Conservation (phyloP, 345 rosid species). For the Abelmoschus esculentus region DNA sequence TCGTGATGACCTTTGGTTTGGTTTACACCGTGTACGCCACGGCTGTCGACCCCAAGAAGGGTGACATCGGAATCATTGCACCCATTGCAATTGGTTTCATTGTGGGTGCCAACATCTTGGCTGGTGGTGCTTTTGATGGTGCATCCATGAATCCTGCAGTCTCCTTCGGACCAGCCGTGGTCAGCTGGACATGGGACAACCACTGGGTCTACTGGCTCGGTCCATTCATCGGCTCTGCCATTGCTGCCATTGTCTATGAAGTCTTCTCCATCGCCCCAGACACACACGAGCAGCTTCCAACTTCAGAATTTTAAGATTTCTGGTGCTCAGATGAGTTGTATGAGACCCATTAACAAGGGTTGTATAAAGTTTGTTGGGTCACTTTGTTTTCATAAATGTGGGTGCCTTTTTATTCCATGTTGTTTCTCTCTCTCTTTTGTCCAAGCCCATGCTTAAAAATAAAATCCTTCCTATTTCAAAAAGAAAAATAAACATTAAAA, state of each 20-base stretch:
- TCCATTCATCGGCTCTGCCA: constrained; percentile 64
- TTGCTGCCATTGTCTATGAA: constrained; percentile 65
- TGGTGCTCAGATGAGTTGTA: background rate
- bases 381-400: constrained; percentile 8
- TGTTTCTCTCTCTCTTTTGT: no score
- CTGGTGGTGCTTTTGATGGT: constrained; percentile 84
- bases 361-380: constrained; percentile 6
- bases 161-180: constrained; percentile 88
- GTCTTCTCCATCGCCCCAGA: constrained; percentile 41
- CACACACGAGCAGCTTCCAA: constrained; percentile 64
- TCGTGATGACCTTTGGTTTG: constrained; percentile 90
- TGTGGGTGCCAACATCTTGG: constrained; percentile 87
- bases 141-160: constrained; percentile 97
- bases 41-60: constrained; percentile 90
- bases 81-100: constrained; percentile 86
- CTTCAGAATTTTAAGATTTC: constrained; percentile 36
- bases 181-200: constrained; percentile 83
- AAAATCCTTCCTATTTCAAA: no score
- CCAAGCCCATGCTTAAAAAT: no score
- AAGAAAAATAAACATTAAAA: no score
- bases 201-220: constrained; percentile 98
- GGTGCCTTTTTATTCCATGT: no score
- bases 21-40: constrained; percentile 90
- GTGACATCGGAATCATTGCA: constrained; percentile 67
- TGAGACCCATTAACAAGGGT: no score